These are phyloP conservation scores for Rhinocladiella similis DNA, from an alignment of 2,329 filamentous ascomycete species.

Conservation along the genomic window DNA sequence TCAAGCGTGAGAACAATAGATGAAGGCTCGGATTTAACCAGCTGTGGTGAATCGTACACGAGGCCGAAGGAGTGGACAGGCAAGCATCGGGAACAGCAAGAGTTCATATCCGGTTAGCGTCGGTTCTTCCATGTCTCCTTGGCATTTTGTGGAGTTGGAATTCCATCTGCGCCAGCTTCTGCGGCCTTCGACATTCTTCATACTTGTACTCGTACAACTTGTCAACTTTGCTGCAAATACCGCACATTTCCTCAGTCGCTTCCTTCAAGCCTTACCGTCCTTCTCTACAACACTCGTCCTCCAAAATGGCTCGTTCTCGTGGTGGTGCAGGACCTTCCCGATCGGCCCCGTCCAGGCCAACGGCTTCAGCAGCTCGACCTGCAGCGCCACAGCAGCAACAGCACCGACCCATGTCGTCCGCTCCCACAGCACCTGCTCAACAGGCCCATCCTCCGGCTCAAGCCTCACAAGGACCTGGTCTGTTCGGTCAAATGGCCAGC, in stretches of 20 bases:
- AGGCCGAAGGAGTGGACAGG: not conserved
- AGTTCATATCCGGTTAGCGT: too few relatives aligned
- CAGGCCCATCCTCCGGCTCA: constrained; percentile 52
- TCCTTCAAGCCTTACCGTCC: not conserved
- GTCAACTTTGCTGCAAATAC: too few relatives aligned
- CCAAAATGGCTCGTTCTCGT: constrained; percentile 74
- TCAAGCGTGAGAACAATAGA: not conserved
- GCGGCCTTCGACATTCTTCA: not conserved
- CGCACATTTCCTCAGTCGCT: not conserved
- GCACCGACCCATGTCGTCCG: constrained; percentile 53
- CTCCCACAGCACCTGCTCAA: constrained; percentile 48
- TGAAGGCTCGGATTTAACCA: too few relatives aligned
- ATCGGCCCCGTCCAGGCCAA: constrained; percentile 66
- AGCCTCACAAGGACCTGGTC: constrained; percentile 67
- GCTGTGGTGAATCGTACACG: not conserved
- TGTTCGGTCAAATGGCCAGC: constrained; percentile 95
- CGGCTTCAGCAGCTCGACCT: constrained; percentile 42
- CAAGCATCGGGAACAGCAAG: not conserved
- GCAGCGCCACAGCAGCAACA: constrained; percentile 42
- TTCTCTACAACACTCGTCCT: constrained; percentile 2
- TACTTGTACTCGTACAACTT: too few relatives aligned
- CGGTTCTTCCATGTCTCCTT: not conserved
- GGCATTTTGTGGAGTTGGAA: not conserved
- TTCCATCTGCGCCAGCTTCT: not conserved
- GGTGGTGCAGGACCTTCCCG: constrained; percentile 50